Base-by-base conservation (phyloP, 768 basidiomycete species). In the Xerocomellus intermedius region DNA sequence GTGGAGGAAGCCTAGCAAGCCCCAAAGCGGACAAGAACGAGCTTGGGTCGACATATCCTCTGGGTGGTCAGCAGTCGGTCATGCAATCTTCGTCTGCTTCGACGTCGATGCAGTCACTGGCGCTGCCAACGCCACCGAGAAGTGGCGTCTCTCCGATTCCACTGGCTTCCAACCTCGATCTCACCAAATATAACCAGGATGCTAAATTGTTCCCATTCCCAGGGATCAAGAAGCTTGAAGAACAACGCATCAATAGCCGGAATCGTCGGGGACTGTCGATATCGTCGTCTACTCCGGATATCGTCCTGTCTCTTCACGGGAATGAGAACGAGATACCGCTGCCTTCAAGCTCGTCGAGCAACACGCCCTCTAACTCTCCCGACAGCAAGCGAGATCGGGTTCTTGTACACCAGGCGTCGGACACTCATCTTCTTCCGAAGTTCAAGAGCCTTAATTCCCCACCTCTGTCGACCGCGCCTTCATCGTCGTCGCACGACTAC, bases 131-230 rank as follows among this genome's bases (percentile, higher is more conserved):
- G 6, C 77, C 79, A 52, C 74, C 79, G 47, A 80, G 83, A 54
- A 77, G 80, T 42, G 82, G 80, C 36, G 79, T 82, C 12, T 93
- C 91, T 8, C 88, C 90, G n/a, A 82, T 94, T 36, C 92, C 92
- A 38, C 81, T 84, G 17, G 81, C 84, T 12, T 85, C 88, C 26
- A 78, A 83, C 14, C 81, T 81, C 30, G 91, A 92, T 71, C 71
- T 86, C 67, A 77, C 78, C 28, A 90, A 80, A 72, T 95, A 89
- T 71, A 83, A 84, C 58, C 63, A 62, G 49, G 79, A 82, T 54
- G 69, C 81, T 32, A 98, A 98, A 68, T 77, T 97, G 35, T 89
- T 88, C 71, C 92, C 94, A 1, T 94, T 96, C 79, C 92, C 91
- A 24, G 92, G 91, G 36, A 86, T 94, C 70, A 81, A 85, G 64